These are phyloP conservation scores for Alternaria sp. DNA, from an alignment of 2,329 filamentous ascomycete species.

Conservation along the genomic window DNA sequence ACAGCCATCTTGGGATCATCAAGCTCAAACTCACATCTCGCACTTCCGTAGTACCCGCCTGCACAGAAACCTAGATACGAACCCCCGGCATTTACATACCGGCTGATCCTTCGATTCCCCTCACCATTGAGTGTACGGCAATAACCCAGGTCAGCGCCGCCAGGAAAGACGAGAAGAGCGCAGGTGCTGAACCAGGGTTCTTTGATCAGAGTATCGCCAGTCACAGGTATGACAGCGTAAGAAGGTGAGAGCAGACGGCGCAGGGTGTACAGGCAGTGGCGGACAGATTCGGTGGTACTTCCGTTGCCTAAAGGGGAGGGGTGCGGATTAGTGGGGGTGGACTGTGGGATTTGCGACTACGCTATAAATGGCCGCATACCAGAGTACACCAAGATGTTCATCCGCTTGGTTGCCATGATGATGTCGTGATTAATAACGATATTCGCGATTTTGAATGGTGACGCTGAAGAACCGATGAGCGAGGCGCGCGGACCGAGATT, in stretches of 20 bases:
- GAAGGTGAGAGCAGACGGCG: conserved; percentile 85
- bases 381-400: conserved; percentile 94
- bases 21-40: conserved; percentile 89
- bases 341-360: neutral
- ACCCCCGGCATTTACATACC: conserved; percentile 87
- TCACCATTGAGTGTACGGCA: conserved; percentile 86
- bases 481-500: conserved; percentile 29
- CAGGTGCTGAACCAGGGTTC: conserved; percentile 92
- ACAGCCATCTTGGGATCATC: conserved; percentile 84
- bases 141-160: conserved; percentile 92
- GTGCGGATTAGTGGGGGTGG: neutral
- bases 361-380: conserved; percentile 61
- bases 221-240: conserved; percentile 91
- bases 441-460: too few relatives aligned
- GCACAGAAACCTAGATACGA: conserved; percentile 92
- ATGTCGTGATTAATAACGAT: neutral
- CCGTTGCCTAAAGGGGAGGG: conserved; percentile 70
- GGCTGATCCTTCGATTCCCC: conserved; percentile 83
- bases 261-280: conserved; percentile 86
- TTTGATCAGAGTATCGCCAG: conserved; percentile 78
- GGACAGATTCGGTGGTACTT: conserved; percentile 85
- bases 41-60: conserved; percentile 88
- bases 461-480: too few relatives aligned
- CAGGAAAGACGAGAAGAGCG: conserved; percentile 88
- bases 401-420: conserved; percentile 75